These are phyloP conservation scores for Metschnikowia continentalis DNA, from an alignment of 805 yeast genomes.

Conservation along the genomic window DNA sequence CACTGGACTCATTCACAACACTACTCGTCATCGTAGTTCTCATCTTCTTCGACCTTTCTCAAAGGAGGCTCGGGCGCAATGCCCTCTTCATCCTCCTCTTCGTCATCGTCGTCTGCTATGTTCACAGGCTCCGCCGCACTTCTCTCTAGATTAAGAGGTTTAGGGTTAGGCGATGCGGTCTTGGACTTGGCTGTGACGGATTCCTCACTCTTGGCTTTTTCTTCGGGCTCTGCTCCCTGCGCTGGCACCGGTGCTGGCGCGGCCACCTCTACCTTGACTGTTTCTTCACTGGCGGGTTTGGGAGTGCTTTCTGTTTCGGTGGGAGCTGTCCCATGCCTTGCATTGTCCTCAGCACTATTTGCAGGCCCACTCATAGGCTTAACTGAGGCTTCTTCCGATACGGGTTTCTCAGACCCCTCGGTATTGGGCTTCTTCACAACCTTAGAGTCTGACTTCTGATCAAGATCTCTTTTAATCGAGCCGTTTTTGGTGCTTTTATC, in stretches of 20 bases:
- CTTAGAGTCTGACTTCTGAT: constrained; percentile 33
- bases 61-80: constrained; percentile 40
- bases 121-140: constrained; percentile 2
- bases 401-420: constrained; percentile 2
- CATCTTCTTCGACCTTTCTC: constrained; percentile 44
- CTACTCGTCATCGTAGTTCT: constrained; percentile 42
- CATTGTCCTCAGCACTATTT: background rate
- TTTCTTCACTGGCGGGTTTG: constrained; percentile 1
- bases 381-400: background rate
- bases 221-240: background rate
- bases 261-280: background rate
- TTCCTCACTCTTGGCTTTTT: background rate
- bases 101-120: constrained; percentile 21
- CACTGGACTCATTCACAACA: background rate
- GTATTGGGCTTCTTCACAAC: constrained; percentile 23
- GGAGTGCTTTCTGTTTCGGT: constrained; percentile 3
- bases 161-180: background rate
- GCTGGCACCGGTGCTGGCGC: constrained; percentile 7
- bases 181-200: background rate
- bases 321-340: background rate
- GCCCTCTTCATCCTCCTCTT: constrained; percentile 24
- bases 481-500: constrained; percentile 11
- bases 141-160: constrained; percentile 2
- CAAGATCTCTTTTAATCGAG: constrained; percentile 34
- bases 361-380: background rate